Base-by-base conservation (phyloP, 2,329 filamentous ascomycete genomes). In the Cladorrhinum sp. region DNA sequence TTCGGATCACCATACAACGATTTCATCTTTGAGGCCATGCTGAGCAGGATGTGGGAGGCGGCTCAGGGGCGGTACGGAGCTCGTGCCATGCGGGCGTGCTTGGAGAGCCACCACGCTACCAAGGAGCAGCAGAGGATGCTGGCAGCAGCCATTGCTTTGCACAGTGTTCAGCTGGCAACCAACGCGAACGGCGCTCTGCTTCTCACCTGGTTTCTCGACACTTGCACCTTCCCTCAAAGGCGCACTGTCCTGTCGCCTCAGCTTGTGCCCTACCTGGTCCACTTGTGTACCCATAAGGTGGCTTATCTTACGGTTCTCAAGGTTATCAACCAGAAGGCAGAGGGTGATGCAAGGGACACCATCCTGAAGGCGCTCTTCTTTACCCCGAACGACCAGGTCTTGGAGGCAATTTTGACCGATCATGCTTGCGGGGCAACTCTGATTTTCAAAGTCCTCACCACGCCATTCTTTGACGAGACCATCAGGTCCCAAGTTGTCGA, bases 381-480 rank as follows among this genome's bases (percentile, higher is more conserved):
- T 76, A 92, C 91, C 8, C 84, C 87, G 2, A 91, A 94, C 64
- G 91, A 98, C 69, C 87, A 93, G 67, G 86, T 91, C 1, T 78
- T 99, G 46, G 93, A 96, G 73, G 90, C 91, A 59, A 98, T 99
- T 62, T 80, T 99, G 33, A 90, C 86, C 64, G 95, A 99, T 72
- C 92, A 96, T 70, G 86, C 90, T 52, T 98, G 93, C 67, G 95
- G 95, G 58, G 92, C 94, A 2, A 98, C 94, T 0, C 79, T 99
- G 67, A 98, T 99, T 70, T 99, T 98, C 85, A 99, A 99, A 81
- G 93, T 98, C 33, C 82, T 99, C 59, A 98, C 95, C 0, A 98
- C 93, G 7, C 95, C 95, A 0, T 98, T 97, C 83, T 93, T 98
- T 66, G 95, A 99, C 67, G 95, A 99, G 73, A 87, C 81, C 57